Conservation (phyloP, 2,329 filamentous ascomycete genomes). For the Coniochaeta prunicola region DNA sequence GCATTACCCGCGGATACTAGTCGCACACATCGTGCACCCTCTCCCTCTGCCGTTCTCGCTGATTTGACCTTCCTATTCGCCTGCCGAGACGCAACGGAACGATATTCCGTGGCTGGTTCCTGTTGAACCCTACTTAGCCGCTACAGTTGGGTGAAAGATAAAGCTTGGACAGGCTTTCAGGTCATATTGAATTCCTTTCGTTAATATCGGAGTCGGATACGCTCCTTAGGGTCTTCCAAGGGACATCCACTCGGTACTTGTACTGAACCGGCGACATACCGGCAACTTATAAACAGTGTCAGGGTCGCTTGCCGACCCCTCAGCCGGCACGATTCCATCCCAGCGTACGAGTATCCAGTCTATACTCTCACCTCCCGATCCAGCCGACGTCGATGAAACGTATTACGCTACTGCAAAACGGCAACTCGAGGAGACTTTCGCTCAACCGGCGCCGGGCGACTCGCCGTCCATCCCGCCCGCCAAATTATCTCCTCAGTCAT, state of each 20-base stretch:
- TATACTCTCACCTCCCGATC: constrained; percentile 39
- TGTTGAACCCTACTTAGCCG: neutral
- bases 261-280: neutral
- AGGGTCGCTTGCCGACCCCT: constrained; percentile 31
- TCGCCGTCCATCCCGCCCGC: constrained; percentile 18
- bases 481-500: neutral
- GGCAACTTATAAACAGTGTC: neutral
- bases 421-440: constrained; percentile 27
- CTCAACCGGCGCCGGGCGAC: constrained; percentile 18
- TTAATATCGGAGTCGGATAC: neutral
- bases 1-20: neutral
- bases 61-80: neutral
- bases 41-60: neutral
- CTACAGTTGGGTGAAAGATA: neutral
- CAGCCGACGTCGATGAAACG: constrained; percentile 29
- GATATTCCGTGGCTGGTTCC: neutral
- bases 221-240: neutral
- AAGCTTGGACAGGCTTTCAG: neutral
- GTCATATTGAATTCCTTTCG: neutral
- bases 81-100: neutral
- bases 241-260: neutral
- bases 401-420: constrained; percentile 26
- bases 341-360: constrained; percentile 37
- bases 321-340: constrained; percentile 40
- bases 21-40: neutral